Evolutionary conservation across 2,329 filamentous ascomycete genomes (phyloP).

Genomic region (Furcasterigmium sp.): DNA sequence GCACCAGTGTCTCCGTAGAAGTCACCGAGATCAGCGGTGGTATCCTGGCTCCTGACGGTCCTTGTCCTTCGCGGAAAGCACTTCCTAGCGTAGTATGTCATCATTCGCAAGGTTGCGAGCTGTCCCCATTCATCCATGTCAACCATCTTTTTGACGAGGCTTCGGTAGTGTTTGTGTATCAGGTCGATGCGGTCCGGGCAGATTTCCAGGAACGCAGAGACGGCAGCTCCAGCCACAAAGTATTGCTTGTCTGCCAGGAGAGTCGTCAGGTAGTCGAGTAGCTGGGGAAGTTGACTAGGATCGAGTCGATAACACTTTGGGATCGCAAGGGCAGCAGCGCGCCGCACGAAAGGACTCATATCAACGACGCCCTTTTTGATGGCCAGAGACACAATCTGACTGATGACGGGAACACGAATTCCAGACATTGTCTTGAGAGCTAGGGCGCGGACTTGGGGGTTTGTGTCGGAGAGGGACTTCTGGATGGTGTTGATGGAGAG

Average conservation of each 20-base stretch:
- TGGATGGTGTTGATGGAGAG: conserved; percentile 99
- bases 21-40: conserved; percentile 49
- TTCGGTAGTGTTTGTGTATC: conserved; percentile 84
- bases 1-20: conserved; percentile 71
- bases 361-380: conserved; percentile 92
- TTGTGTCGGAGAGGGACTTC: conserved; percentile 89
- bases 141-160: conserved; percentile 81
- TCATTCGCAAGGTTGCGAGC: conserved; percentile 72
- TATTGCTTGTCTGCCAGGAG: conserved; percentile 89
- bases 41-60: conserved; percentile 40
- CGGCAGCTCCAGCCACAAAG: conserved; percentile 91
- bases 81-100: conserved; percentile 78
- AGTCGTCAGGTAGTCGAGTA: conserved; percentile 74
- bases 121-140: conserved; percentile 99
- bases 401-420: conserved; percentile 95
- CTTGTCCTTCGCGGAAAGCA: conserved; percentile 75
- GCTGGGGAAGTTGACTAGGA: conserved; percentile 75
- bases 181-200: conserved; percentile 85
- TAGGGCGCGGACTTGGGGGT: conserved; percentile 84
- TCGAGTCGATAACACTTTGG: conserved; percentile 95
- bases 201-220: conserved; percentile 81
- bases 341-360: conserved; percentile 91
- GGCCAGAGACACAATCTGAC: conserved; percentile 90
- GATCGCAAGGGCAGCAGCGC: conserved; percentile 87
- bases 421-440: conserved; percentile 95